Base-by-base conservation (phyloP, 2,329 filamentous ascomycete genomes). In the Coniochaeta sp. region DNA sequence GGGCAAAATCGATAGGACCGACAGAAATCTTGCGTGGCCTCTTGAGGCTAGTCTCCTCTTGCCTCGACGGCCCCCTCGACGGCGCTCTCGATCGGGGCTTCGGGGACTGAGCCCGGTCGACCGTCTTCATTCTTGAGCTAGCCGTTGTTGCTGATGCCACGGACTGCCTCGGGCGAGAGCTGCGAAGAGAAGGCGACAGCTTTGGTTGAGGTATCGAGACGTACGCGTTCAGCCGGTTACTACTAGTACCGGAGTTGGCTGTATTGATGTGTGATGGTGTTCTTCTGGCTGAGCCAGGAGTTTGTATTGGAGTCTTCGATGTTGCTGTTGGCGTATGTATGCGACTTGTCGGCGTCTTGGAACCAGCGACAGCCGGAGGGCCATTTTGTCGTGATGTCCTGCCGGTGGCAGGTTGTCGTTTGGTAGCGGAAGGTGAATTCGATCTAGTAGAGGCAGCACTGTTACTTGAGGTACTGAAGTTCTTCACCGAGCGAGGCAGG, bases 1-100 rank as follows among this genome's bases (percentile, higher is more conserved):
- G 89, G 62, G 89, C 91, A 70, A 96, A 95, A 73, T 96, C 90
- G 58, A 96, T 90, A 62, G 89, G 88, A 1, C 88, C 88, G 61
- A 93, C 76, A 1, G 83, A 82, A 58, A 85, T 77, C 68, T 85
- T 85, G 50, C 80, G 78, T 61, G 30, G 54, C 28, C 81, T 76
- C 34, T 76, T 71, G 6, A 71, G 62, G 5, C 73, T 65, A 32
- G 70, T 67, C 58, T 80, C 66, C 66, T 69, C 54, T 56, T 56
- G 54, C 17, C 54, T 56, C 12, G 54, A 56, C 38, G 54, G 54
- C 14, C 30, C 54, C n/a, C 54, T 75, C 59, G 68, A 61, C 19
- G 65, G 63, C 28, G 69, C 61, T 26, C 67, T 67, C 56, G 68
- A 67, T 24, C 69, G 71, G 26, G 71, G 62, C 55, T 73, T 73